Conservation (phyloP, 2,329 filamentous ascomycete genomes). For the Pezicula carpinea region DNA sequence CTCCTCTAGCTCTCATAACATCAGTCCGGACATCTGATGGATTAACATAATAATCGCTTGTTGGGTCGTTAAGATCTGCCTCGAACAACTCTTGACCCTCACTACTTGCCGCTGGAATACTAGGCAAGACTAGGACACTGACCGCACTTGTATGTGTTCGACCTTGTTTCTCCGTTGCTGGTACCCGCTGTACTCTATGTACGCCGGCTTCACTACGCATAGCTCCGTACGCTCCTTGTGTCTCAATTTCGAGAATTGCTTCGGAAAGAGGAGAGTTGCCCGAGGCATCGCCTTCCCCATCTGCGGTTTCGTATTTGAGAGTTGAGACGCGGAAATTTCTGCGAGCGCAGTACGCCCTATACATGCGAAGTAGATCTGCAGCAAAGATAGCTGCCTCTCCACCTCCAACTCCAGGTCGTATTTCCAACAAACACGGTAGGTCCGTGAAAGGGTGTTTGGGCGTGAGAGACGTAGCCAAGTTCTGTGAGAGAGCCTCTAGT, state of each 20-base stretch:
- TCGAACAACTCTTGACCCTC: constrained; percentile 45
- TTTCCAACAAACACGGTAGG: constrained; percentile 85
- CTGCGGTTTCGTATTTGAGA: constrained; percentile 75
- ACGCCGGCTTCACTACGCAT: constrained; percentile 89
- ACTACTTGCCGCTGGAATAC: constrained; percentile 56
- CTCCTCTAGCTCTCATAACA: constrained; percentile 87
- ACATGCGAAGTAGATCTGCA: constrained; percentile 85
- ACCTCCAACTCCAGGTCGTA: constrained; percentile 87
- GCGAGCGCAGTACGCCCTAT: constrained; percentile 70
- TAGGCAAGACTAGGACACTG: constrained; percentile 86
- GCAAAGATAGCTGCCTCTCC: constrained; percentile 90
- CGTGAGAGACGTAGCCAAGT: constrained; percentile 72
- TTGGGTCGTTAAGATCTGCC: constrained; percentile 71
- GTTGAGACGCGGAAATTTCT: constrained; percentile 62
- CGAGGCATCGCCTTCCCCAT: constrained; percentile 53
- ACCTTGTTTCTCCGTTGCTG: constrained; percentile 84
- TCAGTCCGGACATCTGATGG: constrained; percentile 77
- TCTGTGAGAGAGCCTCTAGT: constrained; percentile 58
- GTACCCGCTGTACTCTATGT: constrained; percentile 90
- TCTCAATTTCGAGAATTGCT: constrained; percentile 79
- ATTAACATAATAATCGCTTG: constrained; percentile 87
- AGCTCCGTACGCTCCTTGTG: constrained; percentile 71
- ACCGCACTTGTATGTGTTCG: constrained; percentile 91
- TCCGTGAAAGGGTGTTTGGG: constrained; percentile 87
- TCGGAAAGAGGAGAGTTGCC: constrained; percentile 72